Conservation (phyloP, 148 eudicot genomes). For the Persicaria maculosa region DNA sequence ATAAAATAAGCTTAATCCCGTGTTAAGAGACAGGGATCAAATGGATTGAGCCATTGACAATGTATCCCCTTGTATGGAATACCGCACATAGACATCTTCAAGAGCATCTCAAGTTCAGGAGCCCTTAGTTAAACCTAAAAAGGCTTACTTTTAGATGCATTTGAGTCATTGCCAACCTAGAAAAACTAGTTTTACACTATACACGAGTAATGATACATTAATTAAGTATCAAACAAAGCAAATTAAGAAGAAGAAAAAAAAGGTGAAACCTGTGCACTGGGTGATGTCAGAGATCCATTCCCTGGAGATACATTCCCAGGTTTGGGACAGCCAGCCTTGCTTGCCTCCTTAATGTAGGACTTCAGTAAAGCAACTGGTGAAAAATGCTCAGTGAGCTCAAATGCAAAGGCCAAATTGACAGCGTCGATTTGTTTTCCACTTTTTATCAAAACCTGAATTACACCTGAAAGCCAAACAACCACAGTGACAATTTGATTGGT, state of each 20-base stretch:
- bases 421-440: conserved; percentile 96
- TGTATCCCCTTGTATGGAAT: background rate
- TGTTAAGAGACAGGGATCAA: background rate
- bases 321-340: conserved; percentile 53
- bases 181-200: no score
- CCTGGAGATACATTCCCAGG: conserved; percentile 61
- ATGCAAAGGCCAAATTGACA: conserved; percentile 89
- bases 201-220: no score
- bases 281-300: conserved; percentile 41
- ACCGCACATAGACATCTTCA: no score
- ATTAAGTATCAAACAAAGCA: no score
- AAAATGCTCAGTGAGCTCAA: conserved; percentile 80
- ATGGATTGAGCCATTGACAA: no score
- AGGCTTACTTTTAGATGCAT: no score
- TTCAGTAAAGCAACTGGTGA: conserved; percentile 71
- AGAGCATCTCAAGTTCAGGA: background rate
- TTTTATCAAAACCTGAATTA: conserved; percentile 74
- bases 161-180: no score
- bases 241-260: background rate
- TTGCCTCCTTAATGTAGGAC: conserved; percentile 76
- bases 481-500: background rate
- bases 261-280: conserved; percentile 53
- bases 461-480: conserved; percentile 36
- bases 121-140: no score
- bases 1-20: background rate